Evolutionary conservation across 768 basidiomycete genomes (phyloP).

Genomic region (Boletellus sp.): DNA sequence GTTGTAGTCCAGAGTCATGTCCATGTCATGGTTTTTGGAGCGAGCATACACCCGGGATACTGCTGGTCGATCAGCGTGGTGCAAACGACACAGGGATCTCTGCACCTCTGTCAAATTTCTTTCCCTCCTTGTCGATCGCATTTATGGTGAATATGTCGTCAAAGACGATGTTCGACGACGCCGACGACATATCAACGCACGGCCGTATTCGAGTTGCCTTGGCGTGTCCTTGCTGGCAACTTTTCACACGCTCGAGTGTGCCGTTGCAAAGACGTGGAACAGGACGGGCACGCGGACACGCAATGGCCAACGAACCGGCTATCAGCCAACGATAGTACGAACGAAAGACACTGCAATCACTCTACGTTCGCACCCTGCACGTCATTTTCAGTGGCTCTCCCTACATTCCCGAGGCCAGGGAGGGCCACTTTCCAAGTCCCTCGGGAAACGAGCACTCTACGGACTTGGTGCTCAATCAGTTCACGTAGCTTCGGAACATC

Average conservation of each 20-base stretch:
- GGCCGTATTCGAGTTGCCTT: too few species aligned
- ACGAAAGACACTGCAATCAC: neutral
- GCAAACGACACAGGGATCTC: neutral
- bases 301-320: neutral
- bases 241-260: too few species aligned
- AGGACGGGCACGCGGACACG: conserved; percentile 4
- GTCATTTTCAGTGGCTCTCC: conserved; percentile 29
- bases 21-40: conserved; percentile 91
- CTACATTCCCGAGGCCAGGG: conserved; percentile 52
- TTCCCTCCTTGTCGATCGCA: conserved; percentile 86
- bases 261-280: neutral
- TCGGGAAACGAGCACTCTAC: conserved; percentile 54
- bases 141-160: conserved; percentile 90
- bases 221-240: too few species aligned
- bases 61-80: conserved; percentile 31
- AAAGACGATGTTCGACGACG: conserved; percentile 77
- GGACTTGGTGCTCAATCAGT: conserved; percentile 81
- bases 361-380: conserved; percentile 4
- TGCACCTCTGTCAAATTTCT: conserved; percentile 94
- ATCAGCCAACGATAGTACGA: neutral
- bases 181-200: conserved; percentile 45
- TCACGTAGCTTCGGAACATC: conserved; percentile 98
- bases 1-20: conserved; percentile 91
- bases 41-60: conserved; percentile 89
- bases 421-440: conserved; percentile 67